phyloP scores from a whole-genome alignment of 164 flowering plant species.

The Vitis labrusca region DNA sequence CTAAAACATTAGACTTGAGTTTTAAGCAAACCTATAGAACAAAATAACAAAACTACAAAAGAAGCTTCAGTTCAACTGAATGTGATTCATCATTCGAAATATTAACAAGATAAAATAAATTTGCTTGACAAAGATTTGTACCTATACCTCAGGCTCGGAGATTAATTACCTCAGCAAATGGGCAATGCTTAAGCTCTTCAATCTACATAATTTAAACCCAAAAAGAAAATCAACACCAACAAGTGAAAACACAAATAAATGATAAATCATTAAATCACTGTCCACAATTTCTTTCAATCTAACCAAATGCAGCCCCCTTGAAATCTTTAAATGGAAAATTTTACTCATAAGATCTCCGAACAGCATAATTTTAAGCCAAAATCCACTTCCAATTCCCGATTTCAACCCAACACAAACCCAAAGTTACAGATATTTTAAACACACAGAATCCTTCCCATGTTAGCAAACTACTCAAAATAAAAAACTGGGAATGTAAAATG shows the following conservation, averaged over 20 bases:
- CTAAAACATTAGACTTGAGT: conserved; percentile 31
- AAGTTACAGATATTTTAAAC: neutral
- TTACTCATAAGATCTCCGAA: too few relatives aligned
- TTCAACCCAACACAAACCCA: neutral
- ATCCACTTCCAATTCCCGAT: neutral
- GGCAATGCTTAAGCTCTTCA: conserved; percentile 70
- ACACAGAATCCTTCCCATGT: neutral
- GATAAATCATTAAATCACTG: too few relatives aligned
- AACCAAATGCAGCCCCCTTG: neutral
- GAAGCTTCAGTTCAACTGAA: conserved; percentile 3
- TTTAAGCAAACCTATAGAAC: neutral
- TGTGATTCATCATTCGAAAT: neutral
- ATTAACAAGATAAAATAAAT: neutral
- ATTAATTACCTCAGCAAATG: conserved; percentile 77
- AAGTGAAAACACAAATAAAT: neutral
- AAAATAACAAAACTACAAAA: neutral
- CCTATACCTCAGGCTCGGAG: neutral
- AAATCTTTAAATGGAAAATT: too few relatives aligned
- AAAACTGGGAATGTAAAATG: conserved; percentile 23
- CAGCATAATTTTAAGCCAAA: neutral
- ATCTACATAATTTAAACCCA: conserved; percentile 43
- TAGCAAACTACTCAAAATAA: neutral
- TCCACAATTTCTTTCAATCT: neutral
- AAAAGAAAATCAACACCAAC: neutral
- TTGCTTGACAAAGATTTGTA: neutral